A percentile compares a stretch with the other conserved stretches of the same genome.
Conservation (phyloP, 768 basidiomycete species). For the Amanita pallidorosea region DNA sequence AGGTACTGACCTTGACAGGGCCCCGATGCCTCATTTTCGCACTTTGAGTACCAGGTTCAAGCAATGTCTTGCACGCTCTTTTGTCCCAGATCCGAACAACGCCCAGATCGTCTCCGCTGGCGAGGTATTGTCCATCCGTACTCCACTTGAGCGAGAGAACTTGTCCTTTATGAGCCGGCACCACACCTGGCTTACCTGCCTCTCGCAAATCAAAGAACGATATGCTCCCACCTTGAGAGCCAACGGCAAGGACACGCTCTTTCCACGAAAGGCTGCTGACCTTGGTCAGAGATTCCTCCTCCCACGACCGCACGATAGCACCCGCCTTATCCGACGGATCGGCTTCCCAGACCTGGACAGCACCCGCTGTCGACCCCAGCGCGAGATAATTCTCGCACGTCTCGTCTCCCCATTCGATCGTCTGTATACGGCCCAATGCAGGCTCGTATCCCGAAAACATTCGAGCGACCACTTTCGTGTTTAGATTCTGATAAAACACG, state of each 20-base stretch:
- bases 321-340: not conserved
- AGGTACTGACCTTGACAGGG: slow-evolving; percentile 34
- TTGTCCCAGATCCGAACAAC: slow-evolving; percentile 82
- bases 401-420: slow-evolving; percentile 41
- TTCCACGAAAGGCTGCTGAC: slow-evolving; percentile 5
- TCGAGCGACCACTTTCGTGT: slow-evolving; percentile 39
- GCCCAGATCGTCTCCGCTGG: slow-evolving; percentile 80
- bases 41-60: slow-evolving; percentile 35
- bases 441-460: slow-evolving; percentile 29
- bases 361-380: slow-evolving; percentile 9
- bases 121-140: slow-evolving; percentile 61
- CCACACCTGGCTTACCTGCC: slow-evolving; percentile 10
- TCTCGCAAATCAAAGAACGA: slow-evolving; percentile 11
- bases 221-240: slow-evolving; percentile 6
- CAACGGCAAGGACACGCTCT: slow-evolving; percentile 3
- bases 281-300: slow-evolving; percentile 4
- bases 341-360: slow-evolving; percentile 6
- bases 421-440: slow-evolving; percentile 27
- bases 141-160: slow-evolving; percentile 76
- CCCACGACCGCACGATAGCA: slow-evolving; percentile 2
- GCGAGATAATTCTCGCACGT: slow-evolving; percentile 15
- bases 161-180: slow-evolving; percentile 50
- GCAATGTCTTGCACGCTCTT: slow-evolving; percentile 22
- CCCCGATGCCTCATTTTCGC: slow-evolving; percentile 62
- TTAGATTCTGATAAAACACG: slow-evolving; percentile 53